Evolutionary conservation across 1,139 yeast genomes (phyloP), one percentile per base, ranked within the genome.

Genomic region (Taphrina populina): DNA sequence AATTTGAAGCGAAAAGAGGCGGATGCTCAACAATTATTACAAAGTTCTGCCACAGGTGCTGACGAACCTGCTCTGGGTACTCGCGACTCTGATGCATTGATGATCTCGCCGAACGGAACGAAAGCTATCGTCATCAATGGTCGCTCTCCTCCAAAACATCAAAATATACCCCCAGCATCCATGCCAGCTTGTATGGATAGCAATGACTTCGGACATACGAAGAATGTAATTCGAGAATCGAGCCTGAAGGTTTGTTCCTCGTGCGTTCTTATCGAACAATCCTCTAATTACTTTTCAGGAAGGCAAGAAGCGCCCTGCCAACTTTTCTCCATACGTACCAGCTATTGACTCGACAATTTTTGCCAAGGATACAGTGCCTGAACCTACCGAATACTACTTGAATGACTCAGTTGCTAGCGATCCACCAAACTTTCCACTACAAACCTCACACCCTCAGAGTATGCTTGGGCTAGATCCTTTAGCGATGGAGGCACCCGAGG

Each of bases 1-100:
- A 78, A 79, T 61, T 67, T 74, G 56, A 58, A 55, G 56, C 45
- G 49, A 39, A 58, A 59, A 37, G 52, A 49, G 19, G 56, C 49
- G 1, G 56, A 41, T 17, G 49, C 47, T 27, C 46, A 40, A 20
- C 13, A 29, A 30, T n/a, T 43, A 8, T 37, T 43, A 2, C 37
- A 43, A 1, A 3, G 34, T 8, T 21, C 27, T 5, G 23, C 21
- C 6, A 17, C 24, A 6, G 32, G 24, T 1, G 15, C n/a, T 17
- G 33, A 30, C 4, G 27, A 13, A 13, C 26, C 10, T 13, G 17
- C 36, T 13, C 5, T 37, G 7, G 36, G 36, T 6, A 37, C 24
- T 13, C 26, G 15, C 13, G 44, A 47, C 8, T 4, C 6, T 20
- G 46, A 15, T 19, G 17, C 11, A 7, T 8, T 19, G 24, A 29